phyloP scores from a whole-genome alignment of 2,329 filamentous ascomycete genomes.

The Monosporascus sp. region DNA sequence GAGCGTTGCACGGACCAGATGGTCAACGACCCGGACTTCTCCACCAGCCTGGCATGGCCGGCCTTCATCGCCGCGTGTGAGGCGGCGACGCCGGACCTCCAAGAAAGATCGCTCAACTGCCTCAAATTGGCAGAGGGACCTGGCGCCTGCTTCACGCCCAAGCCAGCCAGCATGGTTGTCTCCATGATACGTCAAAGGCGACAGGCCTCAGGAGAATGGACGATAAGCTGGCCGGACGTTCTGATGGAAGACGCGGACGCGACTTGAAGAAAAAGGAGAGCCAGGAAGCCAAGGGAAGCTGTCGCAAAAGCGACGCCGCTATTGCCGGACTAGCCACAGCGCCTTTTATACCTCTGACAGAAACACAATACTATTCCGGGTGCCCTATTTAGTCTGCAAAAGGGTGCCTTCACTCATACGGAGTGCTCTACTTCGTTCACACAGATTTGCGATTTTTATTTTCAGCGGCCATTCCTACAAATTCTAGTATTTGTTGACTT shows the following conservation, averaged over 20 bases:
- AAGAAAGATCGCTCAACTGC: slow-evolving; percentile 21
- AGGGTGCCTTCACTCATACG: no score
- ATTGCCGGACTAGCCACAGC: background rate
- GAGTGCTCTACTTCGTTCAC: no score
- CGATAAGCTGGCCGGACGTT: slow-evolving; percentile 23
- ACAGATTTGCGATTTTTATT: no score
- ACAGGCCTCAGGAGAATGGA: slow-evolving; percentile 23
- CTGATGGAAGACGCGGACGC: slow-evolving; percentile 20
- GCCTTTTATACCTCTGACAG: background rate
- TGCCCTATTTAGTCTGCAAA: background rate
- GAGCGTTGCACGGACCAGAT: slow-evolving; percentile 27
- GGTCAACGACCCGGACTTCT: slow-evolving; percentile 31
- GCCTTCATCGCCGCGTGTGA: slow-evolving; percentile 40
- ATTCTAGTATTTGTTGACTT: no score
- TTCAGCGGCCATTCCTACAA: no score
- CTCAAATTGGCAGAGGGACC: slow-evolving; percentile 21
- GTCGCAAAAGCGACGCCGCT: background rate
- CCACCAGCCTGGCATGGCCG: slow-evolving; percentile 36
- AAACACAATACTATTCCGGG: background rate
- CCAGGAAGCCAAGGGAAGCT: background rate
- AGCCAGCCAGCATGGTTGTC: slow-evolving; percentile 21
- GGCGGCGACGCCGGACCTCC: slow-evolving; percentile 31
- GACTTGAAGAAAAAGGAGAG: background rate
- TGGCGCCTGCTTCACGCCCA: slow-evolving; percentile 22
- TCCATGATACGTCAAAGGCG: slow-evolving; percentile 21